Base-by-base conservation (phyloP, 208 protist genomes). In the Wallacemonas rigidus region DNA sequence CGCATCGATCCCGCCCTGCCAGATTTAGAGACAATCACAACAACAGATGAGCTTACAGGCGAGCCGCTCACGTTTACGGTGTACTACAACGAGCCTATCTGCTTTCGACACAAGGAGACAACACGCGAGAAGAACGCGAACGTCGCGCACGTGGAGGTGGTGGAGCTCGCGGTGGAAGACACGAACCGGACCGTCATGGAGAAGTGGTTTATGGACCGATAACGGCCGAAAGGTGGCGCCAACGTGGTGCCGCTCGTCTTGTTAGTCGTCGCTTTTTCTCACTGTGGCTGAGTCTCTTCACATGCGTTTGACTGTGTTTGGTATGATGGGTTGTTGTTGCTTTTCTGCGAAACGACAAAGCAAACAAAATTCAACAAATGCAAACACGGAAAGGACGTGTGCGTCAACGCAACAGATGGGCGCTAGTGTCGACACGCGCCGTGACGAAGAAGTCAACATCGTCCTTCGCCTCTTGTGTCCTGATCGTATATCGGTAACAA, bases 171-270 rank as follows among this genome's bases (percentile, higher is more conserved):
- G 1, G 77, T 89, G 8, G 82, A 89, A 48, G 75, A 86, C 53
- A 79, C 57, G 41, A 83, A 87, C 38, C 69, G 82, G 12, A 79
- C 75, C 4, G 88, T 86, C 67, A 91, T 76, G 76, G 90, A 95
- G 63, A 74, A 71, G 40, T 92, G 76, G 74, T 95, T 93, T 58
- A 54, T 95, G 69, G 88, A 95, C 62, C 77, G 88, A 7, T 95
- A 26, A 26, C 26, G 26, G 26, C 26, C 26, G 26, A 50, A 50
- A 50, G 45, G 45, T 0, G 8, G 45, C 45, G 1, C 0, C 45
- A 50, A 50, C 45, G 26, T 26, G 26, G 26, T 26, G 26, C 26
- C 26, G 26, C 26, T 26, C 26, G 26, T 26, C 26, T 26, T 26
- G 26, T 26, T 26, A 26, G 26, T 26, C 26, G 26, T 26, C 26